phyloP scores from a whole-genome alignment of 2,329 filamentous ascomycete genomes.

The Acrodontium crateriforme region DNA sequence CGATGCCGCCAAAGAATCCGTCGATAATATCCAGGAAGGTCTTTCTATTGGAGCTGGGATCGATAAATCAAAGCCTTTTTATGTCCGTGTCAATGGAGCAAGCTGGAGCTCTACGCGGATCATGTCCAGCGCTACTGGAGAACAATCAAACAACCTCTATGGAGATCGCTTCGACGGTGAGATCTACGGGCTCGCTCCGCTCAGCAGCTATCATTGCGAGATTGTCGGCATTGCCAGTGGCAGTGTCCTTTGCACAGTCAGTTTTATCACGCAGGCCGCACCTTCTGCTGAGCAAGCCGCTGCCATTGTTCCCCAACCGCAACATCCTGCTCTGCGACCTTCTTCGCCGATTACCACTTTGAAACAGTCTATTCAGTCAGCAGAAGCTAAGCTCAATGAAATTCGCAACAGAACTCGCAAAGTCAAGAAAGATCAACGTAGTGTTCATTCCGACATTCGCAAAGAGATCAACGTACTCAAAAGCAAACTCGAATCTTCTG shows the following conservation, averaged over 20 bases:
- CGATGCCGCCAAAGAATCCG: slow-evolving; percentile 11
- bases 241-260: slow-evolving; percentile 55
- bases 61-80: slow-evolving; percentile 61
- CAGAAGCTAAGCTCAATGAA: slow-evolving; percentile 56
- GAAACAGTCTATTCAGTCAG: slow-evolving; percentile 59
- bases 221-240: slow-evolving; percentile 57
- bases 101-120: slow-evolving; percentile 69
- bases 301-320: slow-evolving; percentile 38
- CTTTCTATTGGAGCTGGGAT: slow-evolving; percentile 34
- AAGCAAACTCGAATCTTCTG: slow-evolving; percentile 50
- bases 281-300: slow-evolving; percentile 44
- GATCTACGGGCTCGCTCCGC: slow-evolving; percentile 52
- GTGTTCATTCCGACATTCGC: slow-evolving; percentile 49
- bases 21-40: slow-evolving; percentile 23
- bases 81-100: slow-evolving; percentile 64
- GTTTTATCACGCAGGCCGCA: slow-evolving; percentile 52
- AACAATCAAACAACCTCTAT: slow-evolving; percentile 31
- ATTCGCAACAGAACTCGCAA: slow-evolving; percentile 56
- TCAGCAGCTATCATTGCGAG: slow-evolving; percentile 66
- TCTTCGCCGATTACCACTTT: slow-evolving; percentile 66
- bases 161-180: slow-evolving; percentile 50
- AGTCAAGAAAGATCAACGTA: slow-evolving; percentile 61
- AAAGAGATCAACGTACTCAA: slow-evolving; percentile 62
- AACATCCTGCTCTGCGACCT: slow-evolving; percentile 52
- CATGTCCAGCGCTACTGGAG: slow-evolving; percentile 31